Conservation (phyloP, 306 rosid genomes). For the Calophaca sinica region DNA sequence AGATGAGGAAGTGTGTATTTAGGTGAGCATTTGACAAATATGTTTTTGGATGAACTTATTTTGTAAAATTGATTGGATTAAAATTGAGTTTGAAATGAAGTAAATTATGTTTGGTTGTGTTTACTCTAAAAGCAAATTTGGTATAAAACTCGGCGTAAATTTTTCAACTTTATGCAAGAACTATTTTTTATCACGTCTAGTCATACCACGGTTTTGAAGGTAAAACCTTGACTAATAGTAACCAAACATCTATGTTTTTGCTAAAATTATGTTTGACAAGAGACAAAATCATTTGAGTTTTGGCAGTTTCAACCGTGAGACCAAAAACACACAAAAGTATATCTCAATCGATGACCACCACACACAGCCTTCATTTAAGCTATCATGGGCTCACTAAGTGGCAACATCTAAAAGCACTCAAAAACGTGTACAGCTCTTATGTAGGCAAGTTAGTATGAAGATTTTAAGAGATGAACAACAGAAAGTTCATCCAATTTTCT, state of each 20-base stretch:
- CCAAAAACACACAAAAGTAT: background rate
- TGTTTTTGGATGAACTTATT: too few relatives aligned
- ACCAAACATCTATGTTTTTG: too few relatives aligned
- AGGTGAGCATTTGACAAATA: too few relatives aligned
- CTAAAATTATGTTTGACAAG: background rate
- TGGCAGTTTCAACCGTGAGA: background rate
- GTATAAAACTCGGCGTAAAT: too few relatives aligned
- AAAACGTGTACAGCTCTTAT: background rate
- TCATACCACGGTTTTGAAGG: too few relatives aligned
- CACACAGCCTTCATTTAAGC: background rate
- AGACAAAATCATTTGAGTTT: background rate
- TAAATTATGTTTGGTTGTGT: too few relatives aligned
- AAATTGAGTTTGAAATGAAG: too few relatives aligned
- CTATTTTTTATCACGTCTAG: too few relatives aligned
- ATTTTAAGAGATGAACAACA: background rate
- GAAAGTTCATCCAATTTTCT: background rate
- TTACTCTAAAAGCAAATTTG: too few relatives aligned
- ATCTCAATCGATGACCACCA: background rate
- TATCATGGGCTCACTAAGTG: slow-evolving; percentile 1
- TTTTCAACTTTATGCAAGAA: too few relatives aligned
- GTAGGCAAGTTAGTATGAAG: slow-evolving; percentile 5
- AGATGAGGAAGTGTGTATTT: background rate
- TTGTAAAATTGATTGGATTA: too few relatives aligned
- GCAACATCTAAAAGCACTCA: background rate
- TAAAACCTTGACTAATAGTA: too few relatives aligned